Evolutionary conservation across 2,329 filamentous ascomycete species (phyloP), one percentile per base, ranked within the genome.

Genomic region (Cercospora janseana): DNA sequence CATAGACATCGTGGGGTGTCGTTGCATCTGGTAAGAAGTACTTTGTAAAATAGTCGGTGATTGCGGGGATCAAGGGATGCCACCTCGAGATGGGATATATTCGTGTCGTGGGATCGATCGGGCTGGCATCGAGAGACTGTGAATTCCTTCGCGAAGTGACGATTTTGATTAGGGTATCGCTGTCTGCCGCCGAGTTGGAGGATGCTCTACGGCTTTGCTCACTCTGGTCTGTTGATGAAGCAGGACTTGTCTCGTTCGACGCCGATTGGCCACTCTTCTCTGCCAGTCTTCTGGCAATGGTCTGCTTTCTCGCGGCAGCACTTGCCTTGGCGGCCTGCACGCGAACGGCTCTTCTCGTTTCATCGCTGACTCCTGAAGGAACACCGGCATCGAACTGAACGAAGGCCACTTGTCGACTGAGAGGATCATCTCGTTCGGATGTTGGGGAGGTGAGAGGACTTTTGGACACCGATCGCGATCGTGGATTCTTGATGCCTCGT

Each of bases 361-460:
- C 59, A 26, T 48, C 54, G 51, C 52, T 57, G 16, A 58, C 42
- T 15, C 53, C 54, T 12, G 50, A 51, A 8, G 50, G 46, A n/a
- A 49, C 55, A 13, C 59, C 54, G n/a, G 49, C 50, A 24, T 57
- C 42, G 42, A 61, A 60, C 9, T 57, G 52, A 2, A 61, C 59
- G 38, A 61, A 61, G 9, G 59, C 56, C 20, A 56, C 51, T 32
- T 47, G 34, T 42, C 49, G 37, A 48, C 21, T 42, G 13, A 52
- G 21, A 10, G 52, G 52, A 16, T 55, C 52, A 18, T 49, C 52
- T 34, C 45, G 49, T 45, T 55, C 52, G 3, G 32, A 9, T 15
- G 23, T 21, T 15, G 52, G 52, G 6, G 52, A 55, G 18, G 49
- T 38, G 18, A 52, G 49, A 15, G 52, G 52, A 27, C 52, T 55